Evolutionary conservation across 805 yeast species (phyloP), one percentile per base, ranked within the genome.

Genomic region (Candida tibetensis): DNA sequence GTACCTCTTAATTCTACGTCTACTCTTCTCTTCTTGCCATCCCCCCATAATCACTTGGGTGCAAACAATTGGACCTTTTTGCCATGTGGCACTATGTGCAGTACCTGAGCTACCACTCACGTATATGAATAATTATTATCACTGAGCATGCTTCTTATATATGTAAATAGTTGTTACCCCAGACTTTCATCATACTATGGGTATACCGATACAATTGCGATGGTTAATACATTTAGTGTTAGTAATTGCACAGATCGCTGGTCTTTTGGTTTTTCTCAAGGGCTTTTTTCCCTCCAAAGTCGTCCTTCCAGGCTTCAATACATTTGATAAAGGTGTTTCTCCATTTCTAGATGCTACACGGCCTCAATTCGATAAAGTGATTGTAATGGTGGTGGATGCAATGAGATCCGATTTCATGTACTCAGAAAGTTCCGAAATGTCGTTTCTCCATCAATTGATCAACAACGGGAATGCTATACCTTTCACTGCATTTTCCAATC

Each of bases 261-360:
- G 90, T 0, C 65, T 84, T 14, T 44, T 77, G 15, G 51, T 82
- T 5, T 91, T 91, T 55, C 76, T 85, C 31, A 67, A 69, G 36
- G 99, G 99, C 0, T 93, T 91, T 52, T 89, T 93, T 56, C 98
- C 99, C 0, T 81, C 87, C n/a, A 90, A 91, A 55, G 81, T 78
- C 1, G 79, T 83, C 0, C 65, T 87, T 14, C 75, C 81, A 1
- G 96, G 95, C 36, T 57, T 45, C 43, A 68, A 53, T 48, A 40
- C 45, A 32, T 69, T 69, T 37, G 58, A 48, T n/a, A n/a, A n/a
- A n/a, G 49, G 34, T 14, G 46, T 39, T 22, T 46, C 42, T 15
- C 60, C 60, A 12, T 48, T 62, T 30, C 7, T 7, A 7, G 9
- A 21, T 7, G 28, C 51, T 12, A 58, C 59, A 8, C 28, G 54